Conservation (phyloP, 108 stramenopile species). For the Pseudonitzschia multiseries region DNA sequence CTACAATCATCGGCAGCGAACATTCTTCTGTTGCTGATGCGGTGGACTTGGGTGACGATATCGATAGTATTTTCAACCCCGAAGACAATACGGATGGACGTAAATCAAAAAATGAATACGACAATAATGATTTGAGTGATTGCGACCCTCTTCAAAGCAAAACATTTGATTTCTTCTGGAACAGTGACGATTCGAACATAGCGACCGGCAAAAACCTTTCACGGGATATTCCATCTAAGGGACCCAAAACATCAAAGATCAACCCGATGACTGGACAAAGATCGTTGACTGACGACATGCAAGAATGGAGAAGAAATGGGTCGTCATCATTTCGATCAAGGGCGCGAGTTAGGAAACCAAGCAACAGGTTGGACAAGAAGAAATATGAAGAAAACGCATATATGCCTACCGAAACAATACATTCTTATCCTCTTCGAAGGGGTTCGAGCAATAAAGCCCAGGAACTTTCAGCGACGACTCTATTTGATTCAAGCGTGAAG, state of each 20-base stretch:
- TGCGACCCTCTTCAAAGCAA: background rate
- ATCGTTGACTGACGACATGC: slow-evolving; percentile 7
- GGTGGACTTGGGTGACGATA: slow-evolving; percentile 10
- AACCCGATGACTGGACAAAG: slow-evolving; percentile 13
- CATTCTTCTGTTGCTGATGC: slow-evolving; percentile 2
- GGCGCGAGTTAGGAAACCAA: background rate
- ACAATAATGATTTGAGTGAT: slow-evolving; percentile 9
- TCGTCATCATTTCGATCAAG: background rate
- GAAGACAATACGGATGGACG: background rate
- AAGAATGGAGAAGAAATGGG: background rate
- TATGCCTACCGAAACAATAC: background rate
- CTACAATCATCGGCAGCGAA: background rate
- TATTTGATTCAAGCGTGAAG: background rate
- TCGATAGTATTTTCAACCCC: slow-evolving; percentile 18
- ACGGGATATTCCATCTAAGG: background rate
- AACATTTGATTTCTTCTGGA: background rate
- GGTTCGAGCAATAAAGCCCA: background rate
- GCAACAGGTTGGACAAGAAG: background rate
- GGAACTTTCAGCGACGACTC: background rate
- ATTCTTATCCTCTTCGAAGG: background rate
- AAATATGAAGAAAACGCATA: background rate
- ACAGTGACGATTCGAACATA: background rate
- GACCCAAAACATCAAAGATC: slow-evolving; percentile 10
- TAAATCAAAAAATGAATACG: background rate
- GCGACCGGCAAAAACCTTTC: background rate